Evolutionary conservation across 441 rosid genomes (phyloP).

Genomic region (Croton laevigatus): DNA sequence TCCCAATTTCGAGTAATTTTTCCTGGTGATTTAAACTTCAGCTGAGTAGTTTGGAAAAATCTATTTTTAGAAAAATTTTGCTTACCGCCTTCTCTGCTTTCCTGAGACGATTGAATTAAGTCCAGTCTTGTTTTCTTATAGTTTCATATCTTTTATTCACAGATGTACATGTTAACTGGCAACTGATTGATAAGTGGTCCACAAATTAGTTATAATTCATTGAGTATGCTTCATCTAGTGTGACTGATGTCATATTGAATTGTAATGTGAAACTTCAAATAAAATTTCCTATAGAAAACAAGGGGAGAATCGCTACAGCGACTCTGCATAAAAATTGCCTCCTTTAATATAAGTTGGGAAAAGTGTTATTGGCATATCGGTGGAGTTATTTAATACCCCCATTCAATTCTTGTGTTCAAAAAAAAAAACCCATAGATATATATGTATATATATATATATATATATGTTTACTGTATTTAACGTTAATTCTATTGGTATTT

Average conservation of each 20-base stretch:
- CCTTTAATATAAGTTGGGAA: neutral
- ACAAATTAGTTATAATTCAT: neutral
- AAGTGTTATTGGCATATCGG: neutral
- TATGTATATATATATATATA: too few relatives aligned
- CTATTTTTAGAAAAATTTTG: neutral
- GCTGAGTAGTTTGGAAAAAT: neutral
- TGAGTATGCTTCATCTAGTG: neutral
- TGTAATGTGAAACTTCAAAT: neutral
- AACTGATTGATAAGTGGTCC: neutral
- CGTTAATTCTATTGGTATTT: slow-evolving; percentile 1
- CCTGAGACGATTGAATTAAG: neutral
- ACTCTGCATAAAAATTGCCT: neutral
- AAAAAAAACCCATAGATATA: too few relatives aligned
- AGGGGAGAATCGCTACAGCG: neutral
- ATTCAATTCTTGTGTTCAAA: too few relatives aligned
- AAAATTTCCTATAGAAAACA: neutral
- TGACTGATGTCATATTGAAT: neutral
- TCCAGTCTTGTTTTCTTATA: neutral
- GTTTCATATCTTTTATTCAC: neutral
- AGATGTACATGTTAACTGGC: neutral
- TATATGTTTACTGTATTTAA: neutral
- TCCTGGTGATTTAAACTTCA: neutral
- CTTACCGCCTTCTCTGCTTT: neutral
- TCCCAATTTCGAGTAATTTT: neutral
- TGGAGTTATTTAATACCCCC: too few relatives aligned